phyloP scores from a whole-genome alignment of 106 monocot genomes.

The Hemerocallis citrina region DNA sequence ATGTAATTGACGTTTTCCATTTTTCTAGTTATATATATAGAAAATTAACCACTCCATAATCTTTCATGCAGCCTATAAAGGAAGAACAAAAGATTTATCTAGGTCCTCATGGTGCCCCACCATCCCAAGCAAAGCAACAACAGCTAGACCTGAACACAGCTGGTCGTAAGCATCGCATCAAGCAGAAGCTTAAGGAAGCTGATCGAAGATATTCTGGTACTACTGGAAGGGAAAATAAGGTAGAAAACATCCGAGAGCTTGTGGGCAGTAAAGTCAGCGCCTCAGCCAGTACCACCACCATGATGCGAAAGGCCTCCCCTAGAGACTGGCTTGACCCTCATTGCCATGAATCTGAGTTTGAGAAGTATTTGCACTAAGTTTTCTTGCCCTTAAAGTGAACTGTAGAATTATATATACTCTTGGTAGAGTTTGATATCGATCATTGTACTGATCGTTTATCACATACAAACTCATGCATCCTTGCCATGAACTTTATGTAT shows the following conservation, averaged over 20 bases:
- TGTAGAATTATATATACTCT: no score
- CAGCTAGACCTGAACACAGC: conserved; percentile 28
- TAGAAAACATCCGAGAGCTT: conserved; percentile 40
- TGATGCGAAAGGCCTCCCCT: conserved; percentile 24
- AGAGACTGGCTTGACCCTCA: conserved; percentile 85
- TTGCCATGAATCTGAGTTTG: conserved; percentile 71
- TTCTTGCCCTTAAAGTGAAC: not conserved
- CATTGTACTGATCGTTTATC: no score
- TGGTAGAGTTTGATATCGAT: no score
- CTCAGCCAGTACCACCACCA: not conserved
- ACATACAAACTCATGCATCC: no score
- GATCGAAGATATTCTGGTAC: conserved; percentile 38
- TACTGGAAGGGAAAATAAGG: conserved; percentile 40
- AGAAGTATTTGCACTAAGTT: conserved; percentile 28
- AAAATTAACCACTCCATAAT: not conserved
- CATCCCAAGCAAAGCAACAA: conserved; percentile 48
- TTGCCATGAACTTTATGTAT: no score
- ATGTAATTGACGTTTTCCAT: not conserved
- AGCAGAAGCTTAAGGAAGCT: conserved; percentile 66
- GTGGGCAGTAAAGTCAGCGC: conserved; percentile 21
- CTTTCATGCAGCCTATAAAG: conserved; percentile 26
- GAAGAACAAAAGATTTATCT: conserved; percentile 69
- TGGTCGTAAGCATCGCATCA: conserved; percentile 44
- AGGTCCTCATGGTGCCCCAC: conserved; percentile 86
- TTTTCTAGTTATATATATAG: not conserved